These are phyloP conservation scores for California macrophylla DNA, from an alignment of 441 rosid genomes.

Conservation along the genomic window DNA sequence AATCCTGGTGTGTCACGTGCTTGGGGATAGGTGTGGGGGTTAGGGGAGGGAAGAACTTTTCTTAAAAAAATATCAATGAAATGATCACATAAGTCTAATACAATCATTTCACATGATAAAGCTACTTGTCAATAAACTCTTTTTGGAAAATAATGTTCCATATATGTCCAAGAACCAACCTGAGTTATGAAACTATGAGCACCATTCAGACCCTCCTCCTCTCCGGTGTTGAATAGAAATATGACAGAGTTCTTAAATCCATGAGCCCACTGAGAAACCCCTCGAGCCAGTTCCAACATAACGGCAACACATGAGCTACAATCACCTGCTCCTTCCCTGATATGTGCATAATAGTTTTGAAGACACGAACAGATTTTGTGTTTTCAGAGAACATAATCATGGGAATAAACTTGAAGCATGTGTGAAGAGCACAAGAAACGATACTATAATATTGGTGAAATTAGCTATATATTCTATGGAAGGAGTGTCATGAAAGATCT, in stretches of 20 bases:
- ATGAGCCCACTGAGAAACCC: conserved; percentile 86
- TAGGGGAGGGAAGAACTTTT: neutral
- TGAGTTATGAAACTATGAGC: conserved; percentile 98
- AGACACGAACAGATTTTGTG: neutral
- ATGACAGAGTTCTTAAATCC: conserved; percentile 77
- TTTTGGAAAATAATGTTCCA: neutral
- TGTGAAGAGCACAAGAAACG: neutral
- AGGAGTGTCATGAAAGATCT: neutral
- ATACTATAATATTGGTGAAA: neutral
- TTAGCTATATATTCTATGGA: neutral
- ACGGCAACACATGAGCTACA: conserved; percentile 94
- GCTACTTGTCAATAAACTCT: neutral
- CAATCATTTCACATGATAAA: conserved; percentile 2
- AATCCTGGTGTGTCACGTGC: neutral
- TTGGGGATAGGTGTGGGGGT: neutral
- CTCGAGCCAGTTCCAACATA: conserved; percentile 92
- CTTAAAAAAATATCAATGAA: too few species aligned
- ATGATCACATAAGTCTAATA: neutral
- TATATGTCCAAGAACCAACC: conserved; percentile 32
- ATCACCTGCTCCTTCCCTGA: conserved; percentile 94
- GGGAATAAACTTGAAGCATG: neutral
- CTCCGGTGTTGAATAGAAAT: conserved; percentile 85
- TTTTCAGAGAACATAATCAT: neutral
- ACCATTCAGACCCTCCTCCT: conserved; percentile 91
- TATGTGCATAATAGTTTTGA: conserved; percentile 12